Conservation (phyloP, 805 yeast species). For the Candida boidinii region DNA sequence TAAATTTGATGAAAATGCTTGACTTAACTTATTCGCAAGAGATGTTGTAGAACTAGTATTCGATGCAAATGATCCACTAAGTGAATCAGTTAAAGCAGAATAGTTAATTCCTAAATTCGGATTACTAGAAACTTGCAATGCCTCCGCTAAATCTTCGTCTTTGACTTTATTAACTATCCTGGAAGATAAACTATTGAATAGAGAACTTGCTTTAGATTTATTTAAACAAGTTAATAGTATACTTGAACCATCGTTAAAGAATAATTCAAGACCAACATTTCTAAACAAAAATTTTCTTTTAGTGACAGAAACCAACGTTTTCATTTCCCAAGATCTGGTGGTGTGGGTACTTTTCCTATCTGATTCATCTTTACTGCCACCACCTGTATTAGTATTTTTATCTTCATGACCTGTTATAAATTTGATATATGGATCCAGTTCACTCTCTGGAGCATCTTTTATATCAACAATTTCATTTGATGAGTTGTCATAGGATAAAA, state of each 20-base stretch:
- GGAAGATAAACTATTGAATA: conserved; percentile 40
- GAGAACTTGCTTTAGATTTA: conserved; percentile 43
- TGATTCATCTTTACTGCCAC: conserved; percentile 9
- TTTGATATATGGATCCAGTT: conserved; percentile 62
- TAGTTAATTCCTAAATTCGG: conserved; percentile 6
- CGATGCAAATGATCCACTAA: conserved; percentile 4
- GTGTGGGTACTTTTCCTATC: conserved; percentile 27
- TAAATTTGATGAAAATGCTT: conserved; percentile 26
- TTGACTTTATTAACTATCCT: conserved; percentile 40
- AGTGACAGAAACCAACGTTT: conserved; percentile 52
- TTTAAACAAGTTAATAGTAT: conserved; percentile 57
- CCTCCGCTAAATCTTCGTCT: conserved; percentile 47
- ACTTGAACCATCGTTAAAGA: conserved; percentile 67
- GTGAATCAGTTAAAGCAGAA: conserved; percentile 1
- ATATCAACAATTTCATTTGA: conserved; percentile 54
- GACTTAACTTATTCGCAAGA: conserved; percentile 34
- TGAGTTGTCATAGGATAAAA: too few relatives aligned
- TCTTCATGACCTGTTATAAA: conserved; percentile 48
- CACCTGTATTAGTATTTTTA: conserved; percentile 8
- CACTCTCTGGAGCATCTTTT: conserved; percentile 51
- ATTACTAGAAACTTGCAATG: conserved; percentile 41
- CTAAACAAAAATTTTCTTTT: conserved; percentile 70
- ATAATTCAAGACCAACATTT: conserved; percentile 74
- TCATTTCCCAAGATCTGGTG: conserved; percentile 52
- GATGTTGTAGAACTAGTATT: conserved; percentile 7